A percentile compares a stretch with the other conserved stretches of the same genome.
phyloP scores from a whole-genome alignment of 2,329 filamentous ascomycete genomes.

The Phialocephala subalpina region DNA sequence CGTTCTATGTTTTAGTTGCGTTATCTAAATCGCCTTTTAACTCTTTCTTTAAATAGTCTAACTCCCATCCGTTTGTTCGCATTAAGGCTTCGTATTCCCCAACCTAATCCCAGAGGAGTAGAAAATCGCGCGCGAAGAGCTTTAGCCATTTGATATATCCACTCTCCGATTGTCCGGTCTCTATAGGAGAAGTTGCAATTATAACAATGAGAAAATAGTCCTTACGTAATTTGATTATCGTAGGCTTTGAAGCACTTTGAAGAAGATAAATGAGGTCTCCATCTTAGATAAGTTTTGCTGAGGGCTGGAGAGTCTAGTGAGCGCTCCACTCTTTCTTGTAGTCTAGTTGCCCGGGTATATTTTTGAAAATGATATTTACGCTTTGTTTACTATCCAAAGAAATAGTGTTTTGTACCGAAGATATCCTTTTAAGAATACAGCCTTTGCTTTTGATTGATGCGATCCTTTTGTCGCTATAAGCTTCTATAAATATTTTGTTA shows the following conservation, averaged over 20 bases:
- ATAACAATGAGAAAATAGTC: constrained; percentile 23
- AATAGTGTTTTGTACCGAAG: constrained; percentile 7
- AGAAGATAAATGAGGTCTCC: constrained; percentile 24
- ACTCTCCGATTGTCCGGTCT: background rate
- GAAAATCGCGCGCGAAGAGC: constrained; percentile 9
- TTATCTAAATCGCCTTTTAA: constrained; percentile 16
- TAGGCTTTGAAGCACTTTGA: constrained; percentile 27
- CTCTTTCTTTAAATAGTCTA: background rate
- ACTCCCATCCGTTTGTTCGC: background rate
- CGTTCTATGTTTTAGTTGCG: constrained; percentile 22
- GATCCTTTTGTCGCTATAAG: constrained; percentile 11
- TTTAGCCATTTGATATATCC: background rate
- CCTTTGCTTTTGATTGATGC: constrained; percentile 28
- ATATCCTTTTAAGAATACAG: constrained; percentile 21
- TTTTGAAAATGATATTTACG: constrained; percentile 18
- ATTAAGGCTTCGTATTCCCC: background rate
- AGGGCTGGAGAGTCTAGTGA: constrained; percentile 23
- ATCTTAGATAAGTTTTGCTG: constrained; percentile 21
- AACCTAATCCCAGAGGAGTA: constrained; percentile 22
- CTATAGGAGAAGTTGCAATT: constrained; percentile 18
- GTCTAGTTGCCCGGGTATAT: no score
- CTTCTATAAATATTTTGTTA: constrained; percentile 20
- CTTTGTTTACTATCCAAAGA: constrained; percentile 15
- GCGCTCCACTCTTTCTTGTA: no score
- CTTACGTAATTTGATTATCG: constrained; percentile 17